Base-by-base conservation (phyloP, 176 grass and related monocot species). In the Chrysopogon serrulatus region DNA sequence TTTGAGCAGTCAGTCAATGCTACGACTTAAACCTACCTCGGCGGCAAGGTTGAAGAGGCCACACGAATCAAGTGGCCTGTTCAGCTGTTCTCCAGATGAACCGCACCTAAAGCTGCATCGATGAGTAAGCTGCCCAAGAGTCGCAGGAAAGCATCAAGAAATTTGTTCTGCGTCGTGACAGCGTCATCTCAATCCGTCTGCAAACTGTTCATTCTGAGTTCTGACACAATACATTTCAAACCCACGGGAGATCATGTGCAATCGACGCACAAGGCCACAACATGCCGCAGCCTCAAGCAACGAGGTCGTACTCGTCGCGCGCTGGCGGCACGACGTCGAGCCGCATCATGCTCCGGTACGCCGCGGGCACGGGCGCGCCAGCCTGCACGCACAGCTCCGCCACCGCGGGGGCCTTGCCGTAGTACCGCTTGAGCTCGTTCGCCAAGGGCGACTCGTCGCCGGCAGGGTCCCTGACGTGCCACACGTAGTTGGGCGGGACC, bases 361-460 rank as follows among this genome's bases (percentile, higher is more conserved):
- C 65, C 1, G 18, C 30, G 5, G 91, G 91, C 32, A 97, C 54
- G 0, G 77, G 72, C 1, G 86, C 91, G 18, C 94, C 88, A 5
- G 84, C 86, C 12, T 79, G 89, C 45, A 91, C 86, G 14, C 88
- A 92, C 2, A 97, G 87, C 74, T 90, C 91, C 64, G 91, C 86
- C 34, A 87, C 33, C 9, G 91, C 83, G 4, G 91, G 94, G 44
- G 87, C 88, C 84, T 96, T 97, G 41, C 94, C 94, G 16, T 91
- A 90, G 91, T 93, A 97, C 68, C 88, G 75, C 88, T 93, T 93
- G 7, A 97, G 82, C 69, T 94, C 89, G 63, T 97, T 97, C 1
- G 45, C 73, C 0, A 91, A 68, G 3, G 81, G 45, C 15, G 37
- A 28, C 10, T 8, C 35, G 26, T 18, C 36, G 7, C 27, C 24